Evolutionary conservation across 768 basidiomycete species (phyloP).

Genomic region (Phaeotremella fagi): DNA sequence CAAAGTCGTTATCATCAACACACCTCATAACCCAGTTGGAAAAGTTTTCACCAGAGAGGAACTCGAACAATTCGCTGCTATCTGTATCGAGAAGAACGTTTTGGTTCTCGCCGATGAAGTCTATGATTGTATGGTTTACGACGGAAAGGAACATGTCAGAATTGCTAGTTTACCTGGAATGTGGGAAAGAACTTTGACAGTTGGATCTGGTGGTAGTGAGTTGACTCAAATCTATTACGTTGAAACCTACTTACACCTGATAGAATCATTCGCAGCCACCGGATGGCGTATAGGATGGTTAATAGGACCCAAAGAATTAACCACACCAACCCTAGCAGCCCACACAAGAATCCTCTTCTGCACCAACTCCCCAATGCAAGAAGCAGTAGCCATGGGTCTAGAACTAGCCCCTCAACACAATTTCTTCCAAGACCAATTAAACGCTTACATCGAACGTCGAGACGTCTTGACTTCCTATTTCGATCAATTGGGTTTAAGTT

Average conservation of each 20-base stretch:
- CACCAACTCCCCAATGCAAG: slow-evolving; percentile 88
- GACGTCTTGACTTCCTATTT: slow-evolving; percentile 70
- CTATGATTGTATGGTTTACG: slow-evolving; percentile 92
- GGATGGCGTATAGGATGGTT: slow-evolving; percentile 98
- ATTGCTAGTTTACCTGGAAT: slow-evolving; percentile 93
- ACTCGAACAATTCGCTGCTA: slow-evolving; percentile 72
- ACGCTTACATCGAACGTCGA: slow-evolving; percentile 76
- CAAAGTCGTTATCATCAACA: slow-evolving; percentile 93
- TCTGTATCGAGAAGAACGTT: slow-evolving; percentile 88
- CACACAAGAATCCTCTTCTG: slow-evolving; percentile 93
- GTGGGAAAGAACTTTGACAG: slow-evolving; percentile 97
- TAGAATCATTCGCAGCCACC: slow-evolving; percentile 93
- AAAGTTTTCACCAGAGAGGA: slow-evolving; percentile 87
- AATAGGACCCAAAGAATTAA: slow-evolving; percentile 76
- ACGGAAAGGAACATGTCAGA: slow-evolving; percentile 80
- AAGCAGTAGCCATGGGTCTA: slow-evolving; percentile 83
- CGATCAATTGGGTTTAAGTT: slow-evolving; percentile 74
- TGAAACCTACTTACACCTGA: slow-evolving; percentile 10
- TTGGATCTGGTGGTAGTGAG: slow-evolving; percentile 90
- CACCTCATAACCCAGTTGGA: slow-evolving; percentile 96
- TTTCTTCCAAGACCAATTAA: slow-evolving; percentile 72
- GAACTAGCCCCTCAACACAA: slow-evolving; percentile 66
- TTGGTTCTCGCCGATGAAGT: slow-evolving; percentile 96
- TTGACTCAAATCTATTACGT: slow-evolving; percentile 2
- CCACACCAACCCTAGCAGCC: slow-evolving; percentile 80